Percentiles rank a stretch among this genome's conserved stretches.
These are phyloP conservation scores for Magnaporthiopsis rhizophila DNA, from an alignment of 2,329 filamentous ascomycete genomes.

Conservation along the genomic window DNA sequence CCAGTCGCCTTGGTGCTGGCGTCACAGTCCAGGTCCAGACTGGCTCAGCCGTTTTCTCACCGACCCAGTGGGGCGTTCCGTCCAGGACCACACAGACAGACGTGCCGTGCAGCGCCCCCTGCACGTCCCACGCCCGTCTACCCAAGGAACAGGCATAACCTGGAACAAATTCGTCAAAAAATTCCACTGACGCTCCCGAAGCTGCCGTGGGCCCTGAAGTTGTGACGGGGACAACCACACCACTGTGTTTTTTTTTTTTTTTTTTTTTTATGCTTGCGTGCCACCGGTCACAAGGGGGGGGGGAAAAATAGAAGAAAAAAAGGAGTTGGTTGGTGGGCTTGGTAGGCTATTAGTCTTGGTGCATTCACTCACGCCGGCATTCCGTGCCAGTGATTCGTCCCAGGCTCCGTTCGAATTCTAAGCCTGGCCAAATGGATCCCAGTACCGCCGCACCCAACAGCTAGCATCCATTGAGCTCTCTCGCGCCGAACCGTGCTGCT, in stretches of 20 bases:
- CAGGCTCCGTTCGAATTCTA: not conserved
- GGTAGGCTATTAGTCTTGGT: not conserved
- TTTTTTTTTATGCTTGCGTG: not conserved
- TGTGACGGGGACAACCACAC: not conserved
- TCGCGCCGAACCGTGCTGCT: not conserved
- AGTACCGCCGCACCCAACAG: not conserved
- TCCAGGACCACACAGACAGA: not conserved
- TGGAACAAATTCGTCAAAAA: not conserved
- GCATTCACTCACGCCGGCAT: not conserved
- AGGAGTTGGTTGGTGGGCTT: not conserved
- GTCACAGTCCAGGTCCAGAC: not conserved
- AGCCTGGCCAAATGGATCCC: not conserved
- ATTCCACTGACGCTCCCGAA: not conserved
- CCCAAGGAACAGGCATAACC: not conserved
- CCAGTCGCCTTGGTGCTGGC: not conserved
- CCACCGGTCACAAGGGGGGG: not conserved
- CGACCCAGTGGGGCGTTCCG: not conserved
- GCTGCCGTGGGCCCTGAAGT: not conserved
- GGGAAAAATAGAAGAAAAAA: not conserved
- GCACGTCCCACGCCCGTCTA: constrained; percentile 6
- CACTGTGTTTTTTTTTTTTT: not conserved
- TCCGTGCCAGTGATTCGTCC: not conserved
- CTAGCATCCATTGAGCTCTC: not conserved
- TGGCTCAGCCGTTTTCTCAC: not conserved
- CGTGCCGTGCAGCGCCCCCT: constrained; percentile 19